Conservation (phyloP, 2,329 filamentous ascomycete species). For the Aspergillus tamarii region DNA sequence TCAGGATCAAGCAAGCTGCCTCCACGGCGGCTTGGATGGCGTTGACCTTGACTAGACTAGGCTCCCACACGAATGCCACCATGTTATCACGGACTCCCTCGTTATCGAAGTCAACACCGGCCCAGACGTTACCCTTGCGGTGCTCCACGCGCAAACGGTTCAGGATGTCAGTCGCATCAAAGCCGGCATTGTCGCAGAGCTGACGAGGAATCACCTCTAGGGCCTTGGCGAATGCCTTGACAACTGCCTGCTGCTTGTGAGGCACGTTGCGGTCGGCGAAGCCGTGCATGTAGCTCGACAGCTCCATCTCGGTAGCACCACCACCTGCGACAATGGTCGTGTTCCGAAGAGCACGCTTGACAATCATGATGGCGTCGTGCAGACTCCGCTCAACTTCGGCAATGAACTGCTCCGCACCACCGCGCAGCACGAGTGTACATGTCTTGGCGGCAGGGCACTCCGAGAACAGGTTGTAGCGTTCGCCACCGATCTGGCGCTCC, state of each 20-base stretch:
- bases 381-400: constrained; percentile 96
- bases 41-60: constrained; percentile 93
- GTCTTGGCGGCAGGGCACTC: constrained; percentile 95
- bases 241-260: constrained; percentile 94
- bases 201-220: constrained; percentile 96
- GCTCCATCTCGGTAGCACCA: constrained; percentile 93
- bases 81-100: constrained; percentile 95
- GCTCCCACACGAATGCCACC: constrained; percentile 96
- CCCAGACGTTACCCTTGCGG: constrained; percentile 89
- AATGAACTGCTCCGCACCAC: constrained; percentile 98
- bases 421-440: constrained; percentile 91
- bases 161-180: constrained; percentile 96
- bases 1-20: constrained; percentile 90
- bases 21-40: constrained; percentile 95
- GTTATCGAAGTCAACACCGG: constrained; percentile 90
- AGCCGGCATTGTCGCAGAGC: constrained; percentile 97
- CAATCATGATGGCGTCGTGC: constrained; percentile 99
- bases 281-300: constrained; percentile 88
- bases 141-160: constrained; percentile 97
- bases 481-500: constrained; percentile 94
- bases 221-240: constrained; percentile 97
- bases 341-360: constrained; percentile 97
- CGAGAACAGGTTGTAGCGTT: constrained; percentile 98
- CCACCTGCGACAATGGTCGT: constrained; percentile 92
- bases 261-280: constrained; percentile 91